Evolutionary conservation across 202 grass and related monocot species (phyloP).

Genomic region (Carex arenaria): DNA sequence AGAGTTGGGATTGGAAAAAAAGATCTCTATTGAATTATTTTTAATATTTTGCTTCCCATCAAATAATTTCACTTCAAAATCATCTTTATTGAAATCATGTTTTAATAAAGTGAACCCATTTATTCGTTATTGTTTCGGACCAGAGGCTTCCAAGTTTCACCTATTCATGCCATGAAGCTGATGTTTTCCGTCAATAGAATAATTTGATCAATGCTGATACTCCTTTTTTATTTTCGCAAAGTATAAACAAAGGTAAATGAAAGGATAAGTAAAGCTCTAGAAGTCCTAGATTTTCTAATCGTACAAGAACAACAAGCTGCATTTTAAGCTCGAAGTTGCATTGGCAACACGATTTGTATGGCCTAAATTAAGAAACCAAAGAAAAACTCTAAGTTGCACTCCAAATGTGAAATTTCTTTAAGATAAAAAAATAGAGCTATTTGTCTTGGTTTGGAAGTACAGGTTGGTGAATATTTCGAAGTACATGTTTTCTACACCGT

Average conservation of each 20-base stretch:
- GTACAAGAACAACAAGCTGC: not conserved
- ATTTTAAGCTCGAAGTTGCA: not conserved
- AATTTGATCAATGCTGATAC: not conserved
- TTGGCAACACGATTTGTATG: constrained; percentile 21
- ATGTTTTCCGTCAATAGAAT: not conserved
- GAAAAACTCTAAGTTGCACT: constrained; percentile 5
- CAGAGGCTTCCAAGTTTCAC: not conserved
- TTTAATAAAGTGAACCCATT: not conserved
- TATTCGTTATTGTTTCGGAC: not conserved
- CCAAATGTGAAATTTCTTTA: not conserved
- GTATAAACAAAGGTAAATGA: not conserved
- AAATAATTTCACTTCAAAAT: not conserved
- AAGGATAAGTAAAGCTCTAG: not conserved
- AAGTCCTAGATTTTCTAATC: not conserved
- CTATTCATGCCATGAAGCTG: not conserved
- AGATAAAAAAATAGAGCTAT: constrained; percentile 27
- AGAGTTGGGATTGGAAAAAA: too few species aligned
- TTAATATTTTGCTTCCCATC: not conserved
- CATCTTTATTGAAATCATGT: not conserved
- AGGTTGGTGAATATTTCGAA: constrained; percentile 46
- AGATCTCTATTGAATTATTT: too few species aligned
- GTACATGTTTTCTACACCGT: constrained; percentile 76
- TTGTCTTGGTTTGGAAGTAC: constrained; percentile 60
- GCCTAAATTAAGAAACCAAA: constrained; percentile 2
- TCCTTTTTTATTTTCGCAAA: not conserved